These are phyloP conservation scores for Pleurostoma richardsiae DNA, from an alignment of 2,329 filamentous ascomycete species.

Conservation along the genomic window DNA sequence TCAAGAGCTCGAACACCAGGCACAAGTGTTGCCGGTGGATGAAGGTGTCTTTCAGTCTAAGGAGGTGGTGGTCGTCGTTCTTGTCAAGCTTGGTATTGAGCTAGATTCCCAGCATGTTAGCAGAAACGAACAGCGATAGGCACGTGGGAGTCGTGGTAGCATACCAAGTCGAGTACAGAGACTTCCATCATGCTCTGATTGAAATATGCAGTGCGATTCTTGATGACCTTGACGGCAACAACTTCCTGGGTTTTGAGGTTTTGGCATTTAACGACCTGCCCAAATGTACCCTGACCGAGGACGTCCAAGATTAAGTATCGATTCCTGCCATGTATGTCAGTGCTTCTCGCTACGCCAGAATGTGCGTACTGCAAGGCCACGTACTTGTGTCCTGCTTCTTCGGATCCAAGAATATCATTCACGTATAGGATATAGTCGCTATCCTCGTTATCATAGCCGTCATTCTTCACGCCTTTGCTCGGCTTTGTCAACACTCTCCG, in stretches of 20 bases:
- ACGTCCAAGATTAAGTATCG: slow-evolving; percentile 97
- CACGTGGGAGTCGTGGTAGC: slow-evolving; percentile 16
- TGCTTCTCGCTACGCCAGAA: slow-evolving; percentile 5
- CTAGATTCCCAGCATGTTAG: slow-evolving; percentile 36
- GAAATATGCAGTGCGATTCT: slow-evolving; percentile 98
- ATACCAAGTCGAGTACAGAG: slow-evolving; percentile 87
- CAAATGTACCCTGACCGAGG: slow-evolving; percentile 93
- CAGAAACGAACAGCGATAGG: not conserved
- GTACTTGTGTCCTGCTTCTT: slow-evolving; percentile 96
- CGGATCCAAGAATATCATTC: slow-evolving; percentile 95
- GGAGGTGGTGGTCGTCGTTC: slow-evolving; percentile 94
- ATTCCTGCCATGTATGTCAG: slow-evolving; percentile 51
- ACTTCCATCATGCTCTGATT: slow-evolving; percentile 99
- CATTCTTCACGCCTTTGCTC: slow-evolving; percentile 97
- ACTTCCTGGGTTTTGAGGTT: slow-evolving; percentile 98
- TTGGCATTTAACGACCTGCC: slow-evolving; percentile 98
- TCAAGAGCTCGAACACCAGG: slow-evolving; percentile 91
- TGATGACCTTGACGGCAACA: slow-evolving; percentile 97
- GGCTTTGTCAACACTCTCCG: slow-evolving; percentile 94
- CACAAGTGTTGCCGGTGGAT: slow-evolving; percentile 97
- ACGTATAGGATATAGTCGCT: slow-evolving; percentile 99
- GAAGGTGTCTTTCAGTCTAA: slow-evolving; percentile 94
- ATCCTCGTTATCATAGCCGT: slow-evolving; percentile 98
- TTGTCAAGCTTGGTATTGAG: slow-evolving; percentile 98
- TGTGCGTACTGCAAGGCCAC: slow-evolving; percentile 17